Evolutionary conservation across 1,284 basidiomycete species (phyloP).

Genomic region (Cutaneotrichosporon dermatis): DNA sequence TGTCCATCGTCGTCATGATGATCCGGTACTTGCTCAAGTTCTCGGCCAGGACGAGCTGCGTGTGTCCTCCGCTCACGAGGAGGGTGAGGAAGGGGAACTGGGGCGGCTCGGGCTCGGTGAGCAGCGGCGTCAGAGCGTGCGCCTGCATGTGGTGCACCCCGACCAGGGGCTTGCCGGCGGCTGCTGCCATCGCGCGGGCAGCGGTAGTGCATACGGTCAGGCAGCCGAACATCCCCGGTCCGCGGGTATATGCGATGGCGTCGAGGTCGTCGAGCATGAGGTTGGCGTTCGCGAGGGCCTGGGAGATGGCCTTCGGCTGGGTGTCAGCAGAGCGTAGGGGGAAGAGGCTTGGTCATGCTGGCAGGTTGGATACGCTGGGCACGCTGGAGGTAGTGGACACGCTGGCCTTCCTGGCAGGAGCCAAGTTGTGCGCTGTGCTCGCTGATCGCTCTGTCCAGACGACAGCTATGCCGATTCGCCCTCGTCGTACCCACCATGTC

Average conservation of each 20-base stretch:
- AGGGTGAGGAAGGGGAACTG: slow-evolving; percentile 80
- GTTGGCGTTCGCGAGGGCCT: slow-evolving; percentile 63
- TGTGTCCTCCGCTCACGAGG: slow-evolving; percentile 86
- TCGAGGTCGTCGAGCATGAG: slow-evolving; percentile 63
- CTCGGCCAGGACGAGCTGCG: slow-evolving; percentile 70
- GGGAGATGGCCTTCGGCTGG: slow-evolving; percentile 67
- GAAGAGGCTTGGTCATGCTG: no score
- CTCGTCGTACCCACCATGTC: slow-evolving; percentile 60
- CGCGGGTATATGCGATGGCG: slow-evolving; percentile 84
- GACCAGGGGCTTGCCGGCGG: slow-evolving; percentile 69
- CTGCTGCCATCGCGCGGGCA: slow-evolving; percentile 74
- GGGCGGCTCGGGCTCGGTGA: slow-evolving; percentile 61
- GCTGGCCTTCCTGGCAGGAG: no score
- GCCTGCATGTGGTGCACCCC: slow-evolving; percentile 98
- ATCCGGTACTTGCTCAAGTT: slow-evolving; percentile 61
- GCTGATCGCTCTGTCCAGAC: no score
- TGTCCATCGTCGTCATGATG: slow-evolving; percentile 70
- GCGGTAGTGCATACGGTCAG: slow-evolving; percentile 70
- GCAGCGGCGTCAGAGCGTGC: slow-evolving; percentile 77
- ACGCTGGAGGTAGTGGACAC: no score
- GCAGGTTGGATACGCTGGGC: no score
- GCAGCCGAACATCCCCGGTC: slow-evolving; percentile 80
- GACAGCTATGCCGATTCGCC: no score
- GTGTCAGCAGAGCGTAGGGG: background rate
- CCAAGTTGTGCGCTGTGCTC: no score